These are phyloP conservation scores for Strobilomyces echinocephalus DNA, from an alignment of 768 basidiomycete genomes.

Conservation along the genomic window DNA sequence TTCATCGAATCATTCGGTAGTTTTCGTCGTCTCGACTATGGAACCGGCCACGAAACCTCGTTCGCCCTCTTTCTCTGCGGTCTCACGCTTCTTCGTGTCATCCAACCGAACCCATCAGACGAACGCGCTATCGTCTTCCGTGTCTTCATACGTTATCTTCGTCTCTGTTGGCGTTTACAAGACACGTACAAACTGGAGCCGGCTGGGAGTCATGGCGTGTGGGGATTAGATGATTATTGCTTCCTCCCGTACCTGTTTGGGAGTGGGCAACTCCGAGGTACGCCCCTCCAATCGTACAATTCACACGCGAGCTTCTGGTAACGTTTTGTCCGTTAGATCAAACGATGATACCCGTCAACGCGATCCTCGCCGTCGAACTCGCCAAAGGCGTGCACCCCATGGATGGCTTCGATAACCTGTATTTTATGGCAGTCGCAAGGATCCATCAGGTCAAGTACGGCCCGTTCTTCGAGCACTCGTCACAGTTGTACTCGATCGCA, in stretches of 20 bases:
- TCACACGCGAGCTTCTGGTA: neutral
- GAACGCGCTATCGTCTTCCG: constrained; percentile 56
- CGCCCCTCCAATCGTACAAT: constrained; percentile 7
- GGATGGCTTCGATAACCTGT: constrained; percentile 55
- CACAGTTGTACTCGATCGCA: constrained; percentile 83
- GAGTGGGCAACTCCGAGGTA: constrained; percentile 82
- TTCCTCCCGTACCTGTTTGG: constrained; percentile 91
- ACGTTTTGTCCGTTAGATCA: constrained; percentile 44
- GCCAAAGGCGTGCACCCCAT: constrained; percentile 17
- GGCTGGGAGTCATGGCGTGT: constrained; percentile 96
- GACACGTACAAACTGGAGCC: constrained; percentile 89
- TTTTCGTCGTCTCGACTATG: constrained; percentile 89
- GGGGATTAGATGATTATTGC: constrained; percentile 91
- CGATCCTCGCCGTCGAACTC: constrained; percentile 54
- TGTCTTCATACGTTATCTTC: constrained; percentile 75
- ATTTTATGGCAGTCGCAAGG: constrained; percentile 73
- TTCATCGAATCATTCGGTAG: constrained; percentile 84
- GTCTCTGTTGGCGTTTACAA: constrained; percentile 80
- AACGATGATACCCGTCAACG: constrained; percentile 55
- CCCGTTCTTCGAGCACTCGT: constrained; percentile 90
- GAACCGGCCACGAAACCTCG: constrained; percentile 91
- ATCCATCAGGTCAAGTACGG: constrained; percentile 79
- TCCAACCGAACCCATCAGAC: constrained; percentile 52
- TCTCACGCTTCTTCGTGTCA: constrained; percentile 64
- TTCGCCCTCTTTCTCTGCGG: constrained; percentile 77